phyloP scores from a whole-genome alignment of 1,139 yeast species.

The Candida tropicalis region DNA sequence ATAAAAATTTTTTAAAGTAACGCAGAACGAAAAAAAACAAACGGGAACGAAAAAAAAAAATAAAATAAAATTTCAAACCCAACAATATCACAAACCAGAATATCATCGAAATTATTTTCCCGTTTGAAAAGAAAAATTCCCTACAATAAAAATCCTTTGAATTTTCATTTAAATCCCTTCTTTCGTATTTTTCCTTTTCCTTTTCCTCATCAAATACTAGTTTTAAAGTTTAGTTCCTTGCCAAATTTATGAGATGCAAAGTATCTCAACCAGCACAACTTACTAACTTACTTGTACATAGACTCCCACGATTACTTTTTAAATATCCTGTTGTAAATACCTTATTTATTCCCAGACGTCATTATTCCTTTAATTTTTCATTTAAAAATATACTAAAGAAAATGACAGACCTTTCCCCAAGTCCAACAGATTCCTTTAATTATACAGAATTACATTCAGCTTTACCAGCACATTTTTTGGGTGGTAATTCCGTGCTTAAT shows the following conservation, averaged over 20 bases:
- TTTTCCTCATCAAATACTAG: too few species aligned
- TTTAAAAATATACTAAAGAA: conserved; percentile 6
- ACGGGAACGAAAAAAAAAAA: neutral
- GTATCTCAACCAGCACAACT: conserved; percentile 1
- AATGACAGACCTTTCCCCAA: conserved; percentile 14
- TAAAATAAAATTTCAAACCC: neutral
- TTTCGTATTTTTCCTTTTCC: neutral
- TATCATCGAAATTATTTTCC: neutral
- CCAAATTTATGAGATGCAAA: conserved; percentile 11
- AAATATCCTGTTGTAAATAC: conserved; percentile 6
- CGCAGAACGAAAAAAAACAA: neutral
- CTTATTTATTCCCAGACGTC: conserved; percentile 2
- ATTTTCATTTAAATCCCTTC: too few species aligned
- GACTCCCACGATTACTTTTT: conserved; percentile 5
- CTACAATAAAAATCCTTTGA: neutral
- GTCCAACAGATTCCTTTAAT: conserved; percentile 21
- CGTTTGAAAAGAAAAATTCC: neutral
- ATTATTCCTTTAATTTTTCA: conserved; percentile 1
- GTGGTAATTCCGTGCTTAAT: conserved; percentile 69
- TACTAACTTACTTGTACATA: conserved; percentile 12
- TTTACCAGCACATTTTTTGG: conserved; percentile 75
- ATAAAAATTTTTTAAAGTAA: too few species aligned
- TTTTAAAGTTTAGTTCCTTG: neutral
- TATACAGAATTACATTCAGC: conserved; percentile 34
- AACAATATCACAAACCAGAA: conserved; percentile 2